phyloP scores from a whole-genome alignment of 129 eudicot genomes.

The Flaveria brownii region DNA sequence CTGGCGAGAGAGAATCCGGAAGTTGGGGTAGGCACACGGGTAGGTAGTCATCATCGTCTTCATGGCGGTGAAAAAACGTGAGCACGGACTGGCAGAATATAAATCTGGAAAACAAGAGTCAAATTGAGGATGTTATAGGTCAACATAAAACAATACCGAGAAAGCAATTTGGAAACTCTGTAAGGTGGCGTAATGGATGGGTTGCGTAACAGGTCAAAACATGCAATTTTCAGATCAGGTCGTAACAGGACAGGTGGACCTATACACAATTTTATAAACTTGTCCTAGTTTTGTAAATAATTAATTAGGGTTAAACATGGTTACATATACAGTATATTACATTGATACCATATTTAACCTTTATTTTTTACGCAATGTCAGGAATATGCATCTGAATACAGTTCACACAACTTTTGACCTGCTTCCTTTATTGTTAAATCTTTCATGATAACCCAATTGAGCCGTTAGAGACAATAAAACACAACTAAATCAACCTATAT shows the following conservation, averaged over 20 bases:
- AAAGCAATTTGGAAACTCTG: background rate
- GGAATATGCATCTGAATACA: background rate
- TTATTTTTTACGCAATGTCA: background rate
- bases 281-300: background rate
- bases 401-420: background rate
- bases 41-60: constrained; percentile 46
- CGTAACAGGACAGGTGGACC: background rate
- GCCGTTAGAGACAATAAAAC: background rate
- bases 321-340: background rate
- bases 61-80: constrained; percentile 43
- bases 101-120: constrained; percentile 58
- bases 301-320: background rate
- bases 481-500: background rate
- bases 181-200: background rate
- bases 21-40: constrained; percentile 82
- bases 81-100: constrained; percentile 86
- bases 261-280: background rate
- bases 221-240: background rate
- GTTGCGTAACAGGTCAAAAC: background rate
- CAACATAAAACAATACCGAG: constrained; percentile 2
- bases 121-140: constrained; percentile 19
- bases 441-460: background rate
- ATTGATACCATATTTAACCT: background rate
- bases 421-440: background rate
- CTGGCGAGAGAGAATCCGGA: constrained; percentile 60